These are phyloP conservation scores for Aspergillus ellipticus DNA, from an alignment of 495 filamentous ascomycete genomes.

Conservation along the genomic window DNA sequence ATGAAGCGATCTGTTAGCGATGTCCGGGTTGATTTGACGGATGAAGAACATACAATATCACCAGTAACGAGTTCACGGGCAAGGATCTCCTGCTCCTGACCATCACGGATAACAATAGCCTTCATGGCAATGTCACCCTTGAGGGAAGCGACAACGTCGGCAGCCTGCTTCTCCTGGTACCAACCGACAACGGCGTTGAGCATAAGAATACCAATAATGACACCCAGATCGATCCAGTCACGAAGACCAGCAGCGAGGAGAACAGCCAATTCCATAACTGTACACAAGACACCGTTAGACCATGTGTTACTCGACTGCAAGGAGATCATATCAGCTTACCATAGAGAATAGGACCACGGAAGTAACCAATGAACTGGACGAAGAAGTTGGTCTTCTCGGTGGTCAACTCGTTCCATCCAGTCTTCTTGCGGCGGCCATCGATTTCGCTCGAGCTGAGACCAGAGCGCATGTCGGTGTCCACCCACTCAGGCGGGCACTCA, in stretches of 20 bases:
- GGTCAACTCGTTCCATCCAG: conserved; percentile 70
- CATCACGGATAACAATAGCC: conserved; percentile 67
- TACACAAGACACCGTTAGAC: conserved; percentile 11
- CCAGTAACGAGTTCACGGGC: conserved; percentile 78
- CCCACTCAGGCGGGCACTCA: conserved; percentile 66
- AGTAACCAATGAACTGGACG: conserved; percentile 72
- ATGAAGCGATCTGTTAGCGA: neutral
- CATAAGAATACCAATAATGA: conserved; percentile 77
- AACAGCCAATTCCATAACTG: conserved; percentile 87
- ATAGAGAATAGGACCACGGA: conserved; percentile 80
- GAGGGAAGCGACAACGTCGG: conserved; percentile 73
- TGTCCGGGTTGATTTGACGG: neutral
- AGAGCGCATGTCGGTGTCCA: conserved; percentile 63
- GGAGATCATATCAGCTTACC: conserved; percentile 46
- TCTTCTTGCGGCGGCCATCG: conserved; percentile 61
- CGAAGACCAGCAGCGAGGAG: conserved; percentile 73
- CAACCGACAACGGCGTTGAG: conserved; percentile 79
- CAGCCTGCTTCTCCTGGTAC: conserved; percentile 86
- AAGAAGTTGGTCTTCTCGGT: conserved; percentile 77
- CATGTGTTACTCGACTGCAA: conserved; percentile 3
- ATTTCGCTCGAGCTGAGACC: conserved; percentile 59
- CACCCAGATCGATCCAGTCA: conserved; percentile 83
- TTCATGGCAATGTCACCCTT: conserved; percentile 86
- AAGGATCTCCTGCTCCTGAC: conserved; percentile 66
- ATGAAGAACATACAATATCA: conserved; percentile 62